Base-by-base conservation (phyloP, 495 filamentous ascomycete genomes). In the Xylaria sp. region DNA sequence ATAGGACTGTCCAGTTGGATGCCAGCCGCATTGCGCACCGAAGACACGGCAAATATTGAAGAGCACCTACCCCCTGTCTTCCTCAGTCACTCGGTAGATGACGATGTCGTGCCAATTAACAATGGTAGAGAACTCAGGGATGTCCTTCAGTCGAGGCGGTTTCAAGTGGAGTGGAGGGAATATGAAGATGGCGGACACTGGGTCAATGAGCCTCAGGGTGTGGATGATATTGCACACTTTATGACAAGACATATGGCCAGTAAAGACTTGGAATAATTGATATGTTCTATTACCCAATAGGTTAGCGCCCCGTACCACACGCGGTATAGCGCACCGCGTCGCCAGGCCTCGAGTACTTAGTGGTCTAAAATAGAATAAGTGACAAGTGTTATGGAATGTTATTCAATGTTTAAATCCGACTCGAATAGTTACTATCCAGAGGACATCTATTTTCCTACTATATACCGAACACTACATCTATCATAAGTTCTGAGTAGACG, bases 1-100 rank as follows among this genome's bases (percentile, higher is more conserved):
- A 74, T 90, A 68, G 89, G 88, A 12, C 84, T 90, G 76, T 85
- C 84, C 72, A 85, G 85, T 62, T 88, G 87, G 81, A 74, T 88
- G 61, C 88, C 88, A 63, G 79, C 40, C 76, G 73, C 14, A 57
- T 74, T 71, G 33, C 67, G 29, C 57, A 72, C 68, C 35, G 52
- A 59, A 9, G 24, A 53, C 59, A 41, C 61, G 50, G 19, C 40
- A 46, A 21, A 63, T 53, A 19, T 14, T 64, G 1, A 40, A 21
- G 3, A 61, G 41, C 26, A 63, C 80, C n/a, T n/a, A n/a, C n/a
- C n/a, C 41, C 86, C 84, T 15, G 63, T 88, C 1, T 85, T 91
- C 71, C 74, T 90, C 12, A 81, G 85, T 17, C 88, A 91, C 78
- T 86, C 85, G 19, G 69, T 61, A 15, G 82, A 86, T 61, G 89